Evolutionary conservation across 352 stramenopile genomes (phyloP).

Genomic region (Phytophthora colocasiae): DNA sequence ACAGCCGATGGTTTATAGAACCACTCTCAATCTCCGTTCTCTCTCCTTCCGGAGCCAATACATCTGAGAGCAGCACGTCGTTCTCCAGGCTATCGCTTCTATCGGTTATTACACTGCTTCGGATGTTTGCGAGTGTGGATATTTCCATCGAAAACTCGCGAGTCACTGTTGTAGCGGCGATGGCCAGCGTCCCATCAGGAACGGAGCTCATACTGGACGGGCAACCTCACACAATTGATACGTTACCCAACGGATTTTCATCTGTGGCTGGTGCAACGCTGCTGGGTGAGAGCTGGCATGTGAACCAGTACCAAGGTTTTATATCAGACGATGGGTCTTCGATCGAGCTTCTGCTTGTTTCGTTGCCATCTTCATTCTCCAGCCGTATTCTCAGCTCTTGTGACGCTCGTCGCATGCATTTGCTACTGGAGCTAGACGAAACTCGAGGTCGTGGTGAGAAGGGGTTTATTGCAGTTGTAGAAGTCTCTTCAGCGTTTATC

Average conservation of each 20-base stretch:
- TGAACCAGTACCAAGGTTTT: background rate
- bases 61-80: background rate
- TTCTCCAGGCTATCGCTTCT: background rate
- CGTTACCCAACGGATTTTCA: slow-evolving; percentile 4
- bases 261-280: background rate
- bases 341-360: slow-evolving; percentile 2
- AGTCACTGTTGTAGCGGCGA: slow-evolving; percentile 1
- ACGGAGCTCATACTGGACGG: slow-evolving; percentile 4
- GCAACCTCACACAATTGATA: background rate
- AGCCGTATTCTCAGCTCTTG: background rate
- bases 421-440: slow-evolving; percentile 1
- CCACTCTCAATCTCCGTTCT: background rate
- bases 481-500: background rate
- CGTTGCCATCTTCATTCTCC: background rate
- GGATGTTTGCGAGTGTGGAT: slow-evolving; percentile 8
- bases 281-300: background rate
- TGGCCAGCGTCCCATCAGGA: background rate
- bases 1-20: slow-evolving; percentile 3
- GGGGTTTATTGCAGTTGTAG: background rate
- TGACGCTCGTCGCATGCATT: background rate
- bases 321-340: slow-evolving; percentile 6
- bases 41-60: background rate
- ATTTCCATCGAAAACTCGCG: background rate
- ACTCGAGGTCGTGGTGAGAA: background rate
- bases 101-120: background rate